These are phyloP conservation scores for Rosa persica DNA, from an alignment of 306 rosid genomes.

Conservation along the genomic window DNA sequence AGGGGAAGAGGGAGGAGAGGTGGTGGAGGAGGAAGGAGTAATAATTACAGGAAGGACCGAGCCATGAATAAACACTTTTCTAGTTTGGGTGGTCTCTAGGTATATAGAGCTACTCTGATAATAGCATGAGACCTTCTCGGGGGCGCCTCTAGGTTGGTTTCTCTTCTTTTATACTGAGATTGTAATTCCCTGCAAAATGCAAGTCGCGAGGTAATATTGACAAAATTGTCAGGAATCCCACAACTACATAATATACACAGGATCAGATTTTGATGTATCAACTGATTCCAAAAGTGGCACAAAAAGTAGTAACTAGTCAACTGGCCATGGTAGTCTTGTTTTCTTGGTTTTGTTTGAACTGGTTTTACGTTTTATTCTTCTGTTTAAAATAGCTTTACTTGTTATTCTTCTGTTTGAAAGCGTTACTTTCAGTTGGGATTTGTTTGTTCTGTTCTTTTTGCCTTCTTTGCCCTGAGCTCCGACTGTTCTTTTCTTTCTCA, in stretches of 20 bases:
- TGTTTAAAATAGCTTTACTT: background rate
- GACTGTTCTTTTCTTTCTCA: no score
- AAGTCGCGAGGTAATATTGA: background rate
- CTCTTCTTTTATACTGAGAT: background rate
- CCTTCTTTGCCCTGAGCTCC: no score
- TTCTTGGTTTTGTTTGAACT: background rate
- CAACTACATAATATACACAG: background rate
- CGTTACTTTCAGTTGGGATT: background rate
- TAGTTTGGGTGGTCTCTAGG: constrained; percentile 65
- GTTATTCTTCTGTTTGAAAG: background rate
- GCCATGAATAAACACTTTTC: constrained; percentile 89
- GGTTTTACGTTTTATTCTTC: background rate
- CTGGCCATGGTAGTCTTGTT: background rate
- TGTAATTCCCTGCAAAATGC: background rate
- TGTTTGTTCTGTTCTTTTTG: background rate
- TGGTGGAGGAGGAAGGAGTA: constrained; percentile 57
- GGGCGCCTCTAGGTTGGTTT: background rate
- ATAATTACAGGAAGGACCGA: constrained; percentile 74
- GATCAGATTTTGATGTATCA: background rate
- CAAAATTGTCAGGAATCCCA: background rate
- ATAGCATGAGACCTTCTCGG: background rate
- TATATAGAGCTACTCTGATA: background rate
- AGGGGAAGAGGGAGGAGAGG: constrained; percentile 38
- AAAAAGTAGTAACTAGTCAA: background rate
- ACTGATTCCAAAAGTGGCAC: background rate